These are phyloP conservation scores for Fusarium albidum DNA, from an alignment of 2,329 filamentous ascomycete genomes.

Conservation along the genomic window DNA sequence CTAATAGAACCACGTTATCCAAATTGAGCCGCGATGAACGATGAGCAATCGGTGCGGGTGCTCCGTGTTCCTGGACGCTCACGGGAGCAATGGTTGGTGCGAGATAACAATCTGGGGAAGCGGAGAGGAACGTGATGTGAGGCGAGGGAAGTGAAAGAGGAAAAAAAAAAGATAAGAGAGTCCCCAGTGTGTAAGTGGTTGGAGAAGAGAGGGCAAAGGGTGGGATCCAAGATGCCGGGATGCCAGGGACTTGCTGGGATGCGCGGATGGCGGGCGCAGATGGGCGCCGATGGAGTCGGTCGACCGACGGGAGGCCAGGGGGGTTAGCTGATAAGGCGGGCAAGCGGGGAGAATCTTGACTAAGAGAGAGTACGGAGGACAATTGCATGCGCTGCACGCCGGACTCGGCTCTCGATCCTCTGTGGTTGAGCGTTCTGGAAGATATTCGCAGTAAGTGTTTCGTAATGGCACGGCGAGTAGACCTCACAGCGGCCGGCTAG, in stretches of 20 bases:
- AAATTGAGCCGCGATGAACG: constrained; percentile 23
- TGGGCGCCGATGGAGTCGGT: constrained; percentile 40
- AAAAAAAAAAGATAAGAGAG: constrained; percentile 38
- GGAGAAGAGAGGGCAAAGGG: constrained; percentile 33
- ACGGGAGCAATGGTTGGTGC: constrained; percentile 37
- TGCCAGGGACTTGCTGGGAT: constrained; percentile 37
- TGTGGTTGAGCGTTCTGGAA: constrained; percentile 15
- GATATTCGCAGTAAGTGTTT: background rate
- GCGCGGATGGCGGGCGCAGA: constrained; percentile 41
- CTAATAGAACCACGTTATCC: constrained; percentile 44
- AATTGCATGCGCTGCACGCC: background rate
- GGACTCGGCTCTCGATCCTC: constrained; percentile 7
- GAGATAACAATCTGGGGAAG: constrained; percentile 44
- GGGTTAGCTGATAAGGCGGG: constrained; percentile 41
- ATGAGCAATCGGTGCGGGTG: constrained; percentile 17
- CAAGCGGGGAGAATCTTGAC: constrained; percentile 38
- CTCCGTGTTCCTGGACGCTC: constrained; percentile 22
- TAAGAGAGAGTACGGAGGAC: constrained; percentile 25
- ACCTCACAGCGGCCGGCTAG: too few species aligned
- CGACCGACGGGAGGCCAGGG: constrained; percentile 36
- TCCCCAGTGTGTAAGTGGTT: constrained; percentile 40
- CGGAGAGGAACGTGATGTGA: constrained; percentile 32
- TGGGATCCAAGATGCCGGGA: constrained; percentile 42
- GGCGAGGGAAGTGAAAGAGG: constrained; percentile 25
- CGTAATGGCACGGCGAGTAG: background rate